A percentile compares a stretch with the other conserved stretches of the same genome.
Conservation (phyloP, 2,329 filamentous ascomycete species). For the Xylariales sp. region DNA sequence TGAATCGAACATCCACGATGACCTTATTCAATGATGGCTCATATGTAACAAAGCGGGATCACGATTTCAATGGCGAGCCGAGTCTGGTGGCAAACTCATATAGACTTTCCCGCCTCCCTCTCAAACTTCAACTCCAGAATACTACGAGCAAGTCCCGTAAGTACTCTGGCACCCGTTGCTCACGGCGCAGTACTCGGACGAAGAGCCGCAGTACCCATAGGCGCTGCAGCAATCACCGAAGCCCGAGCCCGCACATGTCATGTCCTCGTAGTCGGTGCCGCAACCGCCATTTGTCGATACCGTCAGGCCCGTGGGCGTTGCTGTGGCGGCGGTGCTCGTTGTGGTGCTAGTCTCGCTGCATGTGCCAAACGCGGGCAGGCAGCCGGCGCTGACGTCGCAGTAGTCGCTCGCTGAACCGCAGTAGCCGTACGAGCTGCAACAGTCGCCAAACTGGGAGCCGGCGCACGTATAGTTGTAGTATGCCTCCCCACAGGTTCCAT, state of each 20-base stretch:
- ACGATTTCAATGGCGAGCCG: too few relatives aligned
- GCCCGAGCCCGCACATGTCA: not conserved
- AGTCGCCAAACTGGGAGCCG: not conserved
- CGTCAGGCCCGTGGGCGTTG: not conserved
- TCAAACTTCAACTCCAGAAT: too few relatives aligned
- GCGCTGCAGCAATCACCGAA: conserved; percentile 12
- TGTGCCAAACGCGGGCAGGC: too few relatives aligned
- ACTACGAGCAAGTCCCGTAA: conserved; percentile 13
- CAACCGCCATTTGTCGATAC: not conserved
- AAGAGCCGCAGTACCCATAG: conserved; percentile 23
- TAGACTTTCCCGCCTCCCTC: too few relatives aligned
- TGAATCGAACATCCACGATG: too few relatives aligned
- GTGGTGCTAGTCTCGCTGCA: not conserved
- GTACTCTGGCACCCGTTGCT: conserved; percentile 14
- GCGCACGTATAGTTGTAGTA: not conserved
- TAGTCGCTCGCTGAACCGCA: not conserved
- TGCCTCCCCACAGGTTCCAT: not conserved
- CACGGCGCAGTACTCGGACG: conserved; percentile 19
- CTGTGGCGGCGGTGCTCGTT: not conserved
- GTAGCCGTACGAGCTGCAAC: not conserved
- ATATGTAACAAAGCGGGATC: too few relatives aligned
- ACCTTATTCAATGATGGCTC: too few relatives aligned
- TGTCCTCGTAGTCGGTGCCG: not conserved
- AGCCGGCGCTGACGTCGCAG: not conserved
- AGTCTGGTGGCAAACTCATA: too few relatives aligned